Conservation (phyloP, 352 stramenopile species). For the Globisporangium heterothallicum region DNA sequence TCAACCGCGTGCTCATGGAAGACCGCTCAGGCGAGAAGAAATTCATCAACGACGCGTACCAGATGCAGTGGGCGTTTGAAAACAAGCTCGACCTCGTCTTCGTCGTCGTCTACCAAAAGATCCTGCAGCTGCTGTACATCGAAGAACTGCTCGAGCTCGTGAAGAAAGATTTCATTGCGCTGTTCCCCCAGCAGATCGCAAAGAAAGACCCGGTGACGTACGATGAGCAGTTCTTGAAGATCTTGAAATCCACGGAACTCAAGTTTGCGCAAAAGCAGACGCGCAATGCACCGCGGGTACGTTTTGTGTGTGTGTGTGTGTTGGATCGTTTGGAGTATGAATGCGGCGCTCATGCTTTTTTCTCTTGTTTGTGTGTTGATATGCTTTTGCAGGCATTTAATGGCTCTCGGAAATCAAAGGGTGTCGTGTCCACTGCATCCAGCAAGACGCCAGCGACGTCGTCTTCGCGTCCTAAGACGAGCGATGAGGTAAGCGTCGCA, state of each 20-base stretch:
- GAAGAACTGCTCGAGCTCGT: constrained; percentile 89
- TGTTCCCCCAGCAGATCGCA: constrained; percentile 73
- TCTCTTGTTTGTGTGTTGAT: neutral
- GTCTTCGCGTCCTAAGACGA: constrained; percentile 30
- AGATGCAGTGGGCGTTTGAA: constrained; percentile 89
- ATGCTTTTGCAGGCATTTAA: constrained; percentile 38
- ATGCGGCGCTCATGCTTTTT: neutral
- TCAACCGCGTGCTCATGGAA: constrained; percentile 88
- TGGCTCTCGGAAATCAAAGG: constrained; percentile 59
- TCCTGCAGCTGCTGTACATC: constrained; percentile 88
- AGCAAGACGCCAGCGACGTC: constrained; percentile 41
- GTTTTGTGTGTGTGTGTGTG: constrained; percentile 6
- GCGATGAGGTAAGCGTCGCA: constrained; percentile 22
- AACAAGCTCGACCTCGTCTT: constrained; percentile 92
- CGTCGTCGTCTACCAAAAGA: constrained; percentile 90
- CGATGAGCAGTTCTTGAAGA: constrained; percentile 75
- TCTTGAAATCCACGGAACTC: constrained; percentile 69
- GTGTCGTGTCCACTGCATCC: constrained; percentile 34
- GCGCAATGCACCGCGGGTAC: constrained; percentile 49
- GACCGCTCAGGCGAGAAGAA: constrained; percentile 82
- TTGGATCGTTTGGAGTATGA: neutral
- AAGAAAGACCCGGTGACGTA: constrained; percentile 70
- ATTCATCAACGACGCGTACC: constrained; percentile 83
- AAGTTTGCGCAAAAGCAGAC: constrained; percentile 60
- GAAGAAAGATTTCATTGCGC: constrained; percentile 72